Evolutionary conservation across 1,284 basidiomycete genomes (phyloP).

Genomic region (Exobasidium cylindrosporum): DNA sequence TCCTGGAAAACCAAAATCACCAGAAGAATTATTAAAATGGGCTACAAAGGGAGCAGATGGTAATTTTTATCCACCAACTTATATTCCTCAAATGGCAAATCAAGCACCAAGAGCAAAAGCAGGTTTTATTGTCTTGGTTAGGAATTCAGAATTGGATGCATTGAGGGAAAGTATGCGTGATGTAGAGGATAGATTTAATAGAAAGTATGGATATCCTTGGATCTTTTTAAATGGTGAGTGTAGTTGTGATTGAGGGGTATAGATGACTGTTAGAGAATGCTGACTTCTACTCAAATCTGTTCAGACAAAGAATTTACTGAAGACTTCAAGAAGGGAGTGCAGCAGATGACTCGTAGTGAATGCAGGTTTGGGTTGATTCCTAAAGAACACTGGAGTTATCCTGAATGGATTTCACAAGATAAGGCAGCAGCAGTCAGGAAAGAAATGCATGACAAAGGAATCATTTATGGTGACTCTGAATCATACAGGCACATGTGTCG

Average conservation of each 20-base stretch:
- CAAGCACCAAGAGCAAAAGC: slow-evolving; percentile 50
- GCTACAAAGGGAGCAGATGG: slow-evolving; percentile 43
- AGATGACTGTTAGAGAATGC: too few species aligned
- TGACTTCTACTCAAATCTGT: too few species aligned
- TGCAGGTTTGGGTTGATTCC: slow-evolving; percentile 74
- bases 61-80: slow-evolving; percentile 49
- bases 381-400: slow-evolving; percentile 77
- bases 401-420: slow-evolving; percentile 65
- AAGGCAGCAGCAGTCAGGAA: slow-evolving; percentile 66
- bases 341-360: slow-evolving; percentile 45
- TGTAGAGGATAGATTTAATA: slow-evolving; percentile 50
- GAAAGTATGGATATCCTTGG: slow-evolving; percentile 55
- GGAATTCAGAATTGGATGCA: slow-evolving; percentile 50
- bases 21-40: slow-evolving; percentile 44
- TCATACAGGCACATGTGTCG: slow-evolving; percentile 68
- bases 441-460: slow-evolving; percentile 66
- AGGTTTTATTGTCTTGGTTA: slow-evolving; percentile 52
- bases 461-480: slow-evolving; percentile 79
- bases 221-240: slow-evolving; percentile 56
- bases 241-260: background rate
- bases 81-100: slow-evolving; percentile 33
- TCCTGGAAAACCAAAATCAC: slow-evolving; percentile 26
- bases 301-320: slow-evolving; percentile 51
- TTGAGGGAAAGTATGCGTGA: slow-evolving; percentile 41
- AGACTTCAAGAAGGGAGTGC: slow-evolving; percentile 53